Evolutionary conservation across 2,329 filamentous ascomycete genomes (phyloP).

Genomic region (Diplodia mutila): DNA sequence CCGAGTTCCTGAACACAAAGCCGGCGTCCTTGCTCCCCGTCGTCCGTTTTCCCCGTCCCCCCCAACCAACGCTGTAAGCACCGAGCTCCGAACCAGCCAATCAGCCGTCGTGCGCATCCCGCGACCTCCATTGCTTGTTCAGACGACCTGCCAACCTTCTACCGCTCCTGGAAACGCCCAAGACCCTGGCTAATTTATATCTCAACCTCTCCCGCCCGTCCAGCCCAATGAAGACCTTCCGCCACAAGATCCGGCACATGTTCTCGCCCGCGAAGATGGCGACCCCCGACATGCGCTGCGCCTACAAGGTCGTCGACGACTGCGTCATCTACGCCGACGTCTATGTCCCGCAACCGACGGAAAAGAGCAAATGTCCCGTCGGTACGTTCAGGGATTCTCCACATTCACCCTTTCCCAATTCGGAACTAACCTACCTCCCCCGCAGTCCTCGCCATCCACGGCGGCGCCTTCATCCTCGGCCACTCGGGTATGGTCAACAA

Average conservation of each 20-base stretch:
- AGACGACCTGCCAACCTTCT: background rate
- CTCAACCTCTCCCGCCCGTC: background rate
- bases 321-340: constrained; percentile 25
- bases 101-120: background rate
- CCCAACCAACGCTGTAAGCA: background rate
- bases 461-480: constrained; percentile 50
- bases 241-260: background rate
- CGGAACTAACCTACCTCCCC: background rate
- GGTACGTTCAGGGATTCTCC: constrained; percentile 26
- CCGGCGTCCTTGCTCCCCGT: background rate
- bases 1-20: background rate
- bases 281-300: constrained; percentile 7
- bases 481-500: constrained; percentile 26
- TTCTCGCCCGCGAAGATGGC: background rate
- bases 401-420: background rate
- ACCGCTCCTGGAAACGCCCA: background rate
- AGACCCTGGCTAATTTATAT: background rate
- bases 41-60: background rate
- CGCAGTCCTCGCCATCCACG: constrained; percentile 49
- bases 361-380: background rate
- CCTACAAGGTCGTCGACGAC: constrained; percentile 24
- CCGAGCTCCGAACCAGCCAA: background rate
- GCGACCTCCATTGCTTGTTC: background rate
- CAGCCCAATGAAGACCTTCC: background rate
- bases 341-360: constrained; percentile 17